Base-by-base conservation (phyloP, 257 asterid species). In the Linderniella brevidens region DNA sequence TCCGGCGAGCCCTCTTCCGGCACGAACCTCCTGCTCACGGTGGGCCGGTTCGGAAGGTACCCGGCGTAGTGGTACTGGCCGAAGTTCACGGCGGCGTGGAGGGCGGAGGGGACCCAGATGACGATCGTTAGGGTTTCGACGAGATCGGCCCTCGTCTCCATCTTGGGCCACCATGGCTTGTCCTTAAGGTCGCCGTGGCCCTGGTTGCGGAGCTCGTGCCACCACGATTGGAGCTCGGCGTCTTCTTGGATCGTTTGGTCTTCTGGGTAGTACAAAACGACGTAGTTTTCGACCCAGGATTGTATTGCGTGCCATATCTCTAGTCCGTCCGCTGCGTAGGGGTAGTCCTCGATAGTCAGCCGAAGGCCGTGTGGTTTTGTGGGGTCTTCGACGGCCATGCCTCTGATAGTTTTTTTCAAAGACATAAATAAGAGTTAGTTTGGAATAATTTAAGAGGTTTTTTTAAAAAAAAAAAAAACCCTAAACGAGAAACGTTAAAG, bases 51-150 rank as follows among this genome's bases (percentile, higher is more conserved):
- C 0, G 94, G 94, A 12, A 83, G 80, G 50, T 65, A 83, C 10
- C 94, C 94, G 0, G 82, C 94, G 50, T 79, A 83, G 44, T 84
- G 69, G 45, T 83, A 79, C 38, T 79, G 94, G 5, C 86, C 94
- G 15, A 76, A 83, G 14, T 83, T 79, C 16, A 82, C 78, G 0
- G 94, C 94, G 19, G 94, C 94, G 15, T 82, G 94, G 41, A 79
- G 94, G 46, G 92, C 94, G 0, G 94, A 76, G 17, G 88, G 81
- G 8, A 79, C 63, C 94, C 94, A 82, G 20, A 82, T 79, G 50
- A 79, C 66, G 13, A 51, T 76, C 3, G 92, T 76, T 68, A 84
- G 76, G 11, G 88, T 29, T 13, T 74, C 49, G 35, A 74, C 37
- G 25, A 79, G 88, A 9, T 76, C 88, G 2, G 19, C 57, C 13